Conservation (phyloP, 2,329 filamentous ascomycete species). For the Talaromyces sp. region DNA sequence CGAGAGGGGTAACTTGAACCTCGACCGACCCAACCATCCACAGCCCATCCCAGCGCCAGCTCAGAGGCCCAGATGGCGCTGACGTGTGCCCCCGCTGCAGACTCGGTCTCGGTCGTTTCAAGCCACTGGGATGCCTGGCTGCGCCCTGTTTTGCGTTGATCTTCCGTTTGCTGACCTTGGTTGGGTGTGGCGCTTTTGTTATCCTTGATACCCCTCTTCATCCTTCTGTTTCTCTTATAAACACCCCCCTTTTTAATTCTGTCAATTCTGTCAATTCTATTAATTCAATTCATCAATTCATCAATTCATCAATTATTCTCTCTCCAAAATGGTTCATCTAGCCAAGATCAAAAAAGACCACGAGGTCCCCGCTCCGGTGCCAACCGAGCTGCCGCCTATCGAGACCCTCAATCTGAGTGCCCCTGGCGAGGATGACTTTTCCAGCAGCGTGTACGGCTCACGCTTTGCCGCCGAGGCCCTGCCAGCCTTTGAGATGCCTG, state of each 20-base stretch:
- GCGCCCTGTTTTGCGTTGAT: not conserved
- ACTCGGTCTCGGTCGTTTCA: not conserved
- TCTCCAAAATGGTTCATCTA: slow-evolving; percentile 38
- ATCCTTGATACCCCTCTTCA: not conserved
- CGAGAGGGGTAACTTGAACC: not conserved
- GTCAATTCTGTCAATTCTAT: not conserved
- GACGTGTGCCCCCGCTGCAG: not conserved
- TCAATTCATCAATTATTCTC: too few species aligned
- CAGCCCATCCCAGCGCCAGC: not conserved
- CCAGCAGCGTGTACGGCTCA: slow-evolving; percentile 81
- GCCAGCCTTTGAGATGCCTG: slow-evolving; percentile 80
- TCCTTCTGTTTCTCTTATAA: not conserved
- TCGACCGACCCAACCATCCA: not conserved
- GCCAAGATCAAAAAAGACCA: slow-evolving; percentile 32
- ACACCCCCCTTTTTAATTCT: not conserved
- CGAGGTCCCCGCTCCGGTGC: slow-evolving; percentile 30
- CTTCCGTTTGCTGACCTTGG: not conserved
- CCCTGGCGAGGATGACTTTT: slow-evolving; percentile 48
- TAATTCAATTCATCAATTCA: not conserved
- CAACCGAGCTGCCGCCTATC: slow-evolving; percentile 33
- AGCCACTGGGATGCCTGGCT: not conserved
- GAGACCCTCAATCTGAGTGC: slow-evolving; percentile 44
- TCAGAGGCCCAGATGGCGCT: not conserved
- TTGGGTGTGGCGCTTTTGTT: not conserved
- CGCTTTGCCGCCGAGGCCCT: slow-evolving; percentile 76